These are phyloP conservation scores for Lactarius trivialis DNA, from an alignment of 768 basidiomycete species.

Conservation along the genomic window DNA sequence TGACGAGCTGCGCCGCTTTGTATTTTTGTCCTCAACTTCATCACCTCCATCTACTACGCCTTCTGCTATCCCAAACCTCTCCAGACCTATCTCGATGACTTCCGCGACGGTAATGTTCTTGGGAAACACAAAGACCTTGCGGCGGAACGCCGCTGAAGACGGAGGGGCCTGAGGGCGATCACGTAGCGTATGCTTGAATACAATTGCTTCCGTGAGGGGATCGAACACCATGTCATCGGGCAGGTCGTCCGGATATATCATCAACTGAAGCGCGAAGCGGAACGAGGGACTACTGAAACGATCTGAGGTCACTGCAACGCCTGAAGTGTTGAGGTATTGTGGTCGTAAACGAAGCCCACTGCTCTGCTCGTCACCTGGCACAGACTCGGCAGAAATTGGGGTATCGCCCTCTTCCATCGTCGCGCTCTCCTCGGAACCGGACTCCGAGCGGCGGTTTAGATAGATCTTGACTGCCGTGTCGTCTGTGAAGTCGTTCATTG, in stretches of 20 bases:
- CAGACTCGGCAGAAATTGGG: conserved; percentile 34
- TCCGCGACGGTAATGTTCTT: conserved; percentile 95
- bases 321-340: conserved; percentile 37
- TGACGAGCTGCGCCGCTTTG: conserved; percentile 68
- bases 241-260: conserved; percentile 85
- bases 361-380: conserved; percentile 29
- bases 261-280: conserved; percentile 78
- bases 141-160: conserved; percentile 47
- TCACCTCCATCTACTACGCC: conserved; percentile 99
- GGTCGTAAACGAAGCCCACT: conserved; percentile 30
- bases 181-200: conserved; percentile 71
- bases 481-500: conserved; percentile 97
- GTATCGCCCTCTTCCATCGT: conserved; percentile 37
- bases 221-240: conserved; percentile 96
- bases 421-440: conserved; percentile 37
- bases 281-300: conserved; percentile 78
- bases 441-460: conserved; percentile 55
- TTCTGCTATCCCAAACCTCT: conserved; percentile 89
- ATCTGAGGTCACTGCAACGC: conserved; percentile 48
- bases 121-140: conserved; percentile 86
- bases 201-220: conserved; percentile 84
- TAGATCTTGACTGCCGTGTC: conserved; percentile 97
- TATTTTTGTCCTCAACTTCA: conserved; percentile 89
- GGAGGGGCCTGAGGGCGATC: conserved; percentile 42
- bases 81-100: conserved; percentile 87